A percentile compares a stretch with the other conserved stretches of the same genome.
phyloP scores from a whole-genome alignment of 352 stramenopile genomes.

The Thraustochytrium striatum region DNA sequence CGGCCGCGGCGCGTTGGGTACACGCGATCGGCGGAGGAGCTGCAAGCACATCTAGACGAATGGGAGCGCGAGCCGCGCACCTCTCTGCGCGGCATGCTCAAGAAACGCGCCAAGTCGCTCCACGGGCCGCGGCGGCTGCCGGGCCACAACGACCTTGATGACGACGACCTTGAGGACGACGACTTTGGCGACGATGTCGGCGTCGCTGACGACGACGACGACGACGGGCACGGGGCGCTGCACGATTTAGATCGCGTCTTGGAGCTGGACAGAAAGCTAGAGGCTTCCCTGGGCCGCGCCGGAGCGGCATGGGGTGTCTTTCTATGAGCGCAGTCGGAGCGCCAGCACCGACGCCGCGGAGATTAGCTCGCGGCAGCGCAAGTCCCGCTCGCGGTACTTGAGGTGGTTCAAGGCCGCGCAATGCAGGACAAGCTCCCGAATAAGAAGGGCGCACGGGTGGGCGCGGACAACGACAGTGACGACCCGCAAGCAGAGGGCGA shows the following conservation, averaged over 20 bases:
- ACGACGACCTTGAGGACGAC: neutral
- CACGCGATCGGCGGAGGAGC: no score
- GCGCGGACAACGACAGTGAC: neutral
- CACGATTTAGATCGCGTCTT: neutral
- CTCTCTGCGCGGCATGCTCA: neutral
- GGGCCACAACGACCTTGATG: neutral
- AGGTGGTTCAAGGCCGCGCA: neutral
- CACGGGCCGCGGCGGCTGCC: no score
- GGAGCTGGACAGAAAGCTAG: conserved; percentile 13
- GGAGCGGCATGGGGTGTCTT: neutral
- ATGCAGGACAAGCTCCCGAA: neutral
- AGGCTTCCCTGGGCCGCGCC: conserved; percentile 7
- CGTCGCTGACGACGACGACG: neutral
- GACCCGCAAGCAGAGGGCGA: neutral
- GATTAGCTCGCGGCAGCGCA: neutral
- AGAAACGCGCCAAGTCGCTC: neutral
- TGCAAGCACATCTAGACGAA: no score
- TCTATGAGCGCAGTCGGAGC: neutral
- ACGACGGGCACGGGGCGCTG: neutral
- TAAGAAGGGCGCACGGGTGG: neutral
- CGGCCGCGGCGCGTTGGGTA: no score
- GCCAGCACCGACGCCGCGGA: neutral
- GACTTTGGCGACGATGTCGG: neutral
- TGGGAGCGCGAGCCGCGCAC: neutral
- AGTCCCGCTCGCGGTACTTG: neutral